Conservation (phyloP, 805 yeast species). For the Ogataea salicorniae region DNA sequence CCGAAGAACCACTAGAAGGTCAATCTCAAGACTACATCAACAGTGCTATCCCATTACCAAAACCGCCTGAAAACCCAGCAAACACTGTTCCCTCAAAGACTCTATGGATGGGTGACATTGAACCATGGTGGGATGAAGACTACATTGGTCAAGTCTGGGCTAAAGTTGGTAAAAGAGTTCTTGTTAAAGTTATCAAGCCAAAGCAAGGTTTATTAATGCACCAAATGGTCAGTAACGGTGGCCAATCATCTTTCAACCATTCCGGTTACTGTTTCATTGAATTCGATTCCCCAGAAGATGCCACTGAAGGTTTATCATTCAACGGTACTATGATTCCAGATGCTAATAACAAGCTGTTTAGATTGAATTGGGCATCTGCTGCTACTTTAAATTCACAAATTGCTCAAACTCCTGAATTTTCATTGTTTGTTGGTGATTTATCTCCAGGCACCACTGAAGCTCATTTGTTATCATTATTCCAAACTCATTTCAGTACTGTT, state of each 20-base stretch:
- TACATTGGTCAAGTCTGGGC: constrained; percentile 58
- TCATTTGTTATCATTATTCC: constrained; percentile 66
- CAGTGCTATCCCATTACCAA: constrained; percentile 36
- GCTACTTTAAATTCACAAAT: constrained; percentile 70
- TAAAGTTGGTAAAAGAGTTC: constrained; percentile 48
- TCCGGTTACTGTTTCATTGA: constrained; percentile 77
- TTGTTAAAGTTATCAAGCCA: constrained; percentile 60
- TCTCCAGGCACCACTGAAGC: constrained; percentile 79
- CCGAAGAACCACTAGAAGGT: constrained; percentile 5
- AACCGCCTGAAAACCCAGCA: constrained; percentile 49
- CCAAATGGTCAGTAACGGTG: constrained; percentile 26
- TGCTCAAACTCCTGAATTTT: constrained; percentile 69
- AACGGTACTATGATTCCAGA: constrained; percentile 66
- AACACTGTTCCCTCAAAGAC: constrained; percentile 58
- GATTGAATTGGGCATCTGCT: constrained; percentile 82
- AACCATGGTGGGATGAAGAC: constrained; percentile 70
- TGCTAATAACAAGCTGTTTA: constrained; percentile 51
- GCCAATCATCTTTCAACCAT: constrained; percentile 26
- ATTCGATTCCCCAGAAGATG: constrained; percentile 62
- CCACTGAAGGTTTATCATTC: constrained; percentile 59
- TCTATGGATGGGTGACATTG: constrained; percentile 85
- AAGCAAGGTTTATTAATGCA: constrained; percentile 32
- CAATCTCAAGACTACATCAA: constrained; percentile 16
- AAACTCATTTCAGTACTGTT: constrained; percentile 57
- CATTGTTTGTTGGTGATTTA: constrained; percentile 78